A percentile compares a stretch with the other conserved stretches of the same genome.
phyloP scores from a whole-genome alignment of 805 yeast genomes.

The Yamadazyma ubonensis region DNA sequence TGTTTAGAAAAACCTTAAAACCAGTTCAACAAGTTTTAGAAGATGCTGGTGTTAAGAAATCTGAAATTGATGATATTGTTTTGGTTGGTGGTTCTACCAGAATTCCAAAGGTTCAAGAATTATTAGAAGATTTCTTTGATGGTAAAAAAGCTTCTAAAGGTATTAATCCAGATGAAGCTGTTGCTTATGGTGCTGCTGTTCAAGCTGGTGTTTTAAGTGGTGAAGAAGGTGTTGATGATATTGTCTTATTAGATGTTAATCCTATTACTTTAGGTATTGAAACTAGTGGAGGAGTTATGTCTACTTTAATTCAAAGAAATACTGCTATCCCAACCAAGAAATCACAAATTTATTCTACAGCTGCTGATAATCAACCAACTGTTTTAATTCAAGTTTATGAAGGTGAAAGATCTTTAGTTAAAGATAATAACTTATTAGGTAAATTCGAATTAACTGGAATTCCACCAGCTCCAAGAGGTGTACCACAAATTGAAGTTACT shows the following conservation, averaged over 20 bases:
- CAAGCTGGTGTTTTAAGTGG: conserved; percentile 99
- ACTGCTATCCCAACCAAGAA: conserved; percentile 98
- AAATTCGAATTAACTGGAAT: conserved; percentile 97
- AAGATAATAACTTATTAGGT: conserved; percentile 96
- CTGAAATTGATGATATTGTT: conserved; percentile 47
- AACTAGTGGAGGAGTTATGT: conserved; percentile 99
- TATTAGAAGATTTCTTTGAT: conserved; percentile 53
- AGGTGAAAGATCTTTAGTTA: conserved; percentile 99
- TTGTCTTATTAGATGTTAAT: conserved; percentile 93
- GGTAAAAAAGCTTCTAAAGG: conserved; percentile 50
- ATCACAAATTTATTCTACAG: conserved; percentile 98
- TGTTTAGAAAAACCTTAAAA: conserved; percentile 46
- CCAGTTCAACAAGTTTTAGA: conserved; percentile 48
- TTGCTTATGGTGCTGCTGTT: conserved; percentile 80
- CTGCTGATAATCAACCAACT: conserved; percentile 97
- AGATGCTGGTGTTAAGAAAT: conserved; percentile 46
- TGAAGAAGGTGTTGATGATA: conserved; percentile 93
- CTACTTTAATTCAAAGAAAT: conserved; percentile 99
- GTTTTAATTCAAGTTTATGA: conserved; percentile 99
- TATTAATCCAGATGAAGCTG: conserved; percentile 52
- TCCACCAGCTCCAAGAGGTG: conserved; percentile 99
- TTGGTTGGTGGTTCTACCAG: conserved; percentile 52
- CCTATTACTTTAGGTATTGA: conserved; percentile 99
- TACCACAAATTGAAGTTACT: conserved; percentile 98
- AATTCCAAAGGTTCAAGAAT: conserved; percentile 50